Percentiles rank a stretch among this genome's conserved stretches.
Evolutionary conservation across 257 asterid genomes (phyloP).

Genomic region (Scutellaria galericulata): DNA sequence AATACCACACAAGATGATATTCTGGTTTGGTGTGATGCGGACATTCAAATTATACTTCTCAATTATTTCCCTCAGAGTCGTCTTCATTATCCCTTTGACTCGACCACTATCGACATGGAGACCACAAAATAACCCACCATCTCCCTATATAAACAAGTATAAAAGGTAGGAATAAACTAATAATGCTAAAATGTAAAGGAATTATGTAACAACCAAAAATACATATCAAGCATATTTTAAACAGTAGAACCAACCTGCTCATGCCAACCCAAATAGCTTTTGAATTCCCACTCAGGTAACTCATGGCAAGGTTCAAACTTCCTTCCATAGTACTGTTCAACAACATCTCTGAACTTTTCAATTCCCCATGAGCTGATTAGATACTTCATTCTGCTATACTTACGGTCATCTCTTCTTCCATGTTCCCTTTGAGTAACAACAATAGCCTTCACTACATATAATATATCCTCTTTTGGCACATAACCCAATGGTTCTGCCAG

Average conservation of each 20-base stretch:
- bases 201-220: constrained; percentile 7
- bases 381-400: constrained; percentile 95
- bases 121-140: constrained; percentile 88
- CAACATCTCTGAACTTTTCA: constrained; percentile 83
- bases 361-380: constrained; percentile 95
- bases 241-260: constrained; percentile 66
- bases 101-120: constrained; percentile 96
- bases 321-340: constrained; percentile 88
- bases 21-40: constrained; percentile 95
- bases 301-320: constrained; percentile 76
- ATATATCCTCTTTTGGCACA: constrained; percentile 92
- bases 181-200: neutral
- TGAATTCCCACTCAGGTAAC: constrained; percentile 93
- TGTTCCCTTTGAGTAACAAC: constrained; percentile 92
- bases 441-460: constrained; percentile 91
- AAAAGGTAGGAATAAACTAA: constrained; percentile 12
- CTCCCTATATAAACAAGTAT: constrained; percentile 64
- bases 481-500: constrained; percentile 91
- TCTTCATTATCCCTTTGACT: constrained; percentile 78
- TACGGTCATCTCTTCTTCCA: constrained; percentile 99
- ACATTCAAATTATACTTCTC: constrained; percentile 87
- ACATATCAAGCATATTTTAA: constrained; percentile 4
- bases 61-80: constrained; percentile 76
- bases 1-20: constrained; percentile 77
- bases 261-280: constrained; percentile 99